Percentiles rank a stretch among this genome's conserved stretches.
These are phyloP conservation scores for Phlebiopsis flavidoalba DNA, from an alignment of 768 basidiomycete genomes.

Conservation along the genomic window DNA sequence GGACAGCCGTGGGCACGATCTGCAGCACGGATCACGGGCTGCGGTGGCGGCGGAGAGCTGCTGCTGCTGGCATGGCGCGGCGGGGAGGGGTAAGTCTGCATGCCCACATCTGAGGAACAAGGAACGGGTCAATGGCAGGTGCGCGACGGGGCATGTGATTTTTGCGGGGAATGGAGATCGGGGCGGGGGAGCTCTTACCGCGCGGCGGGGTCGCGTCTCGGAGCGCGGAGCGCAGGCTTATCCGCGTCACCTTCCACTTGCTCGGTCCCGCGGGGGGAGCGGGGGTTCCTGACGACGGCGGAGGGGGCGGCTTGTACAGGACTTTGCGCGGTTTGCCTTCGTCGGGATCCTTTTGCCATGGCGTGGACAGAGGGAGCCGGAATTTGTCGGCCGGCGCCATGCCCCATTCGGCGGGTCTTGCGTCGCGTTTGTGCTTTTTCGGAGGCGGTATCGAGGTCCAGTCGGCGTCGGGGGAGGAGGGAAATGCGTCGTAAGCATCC, in stretches of 20 bases:
- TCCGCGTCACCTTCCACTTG: conserved; percentile 11
- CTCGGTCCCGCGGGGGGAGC: not conserved
- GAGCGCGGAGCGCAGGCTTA: not conserved
- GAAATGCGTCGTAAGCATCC: conserved; percentile 19
- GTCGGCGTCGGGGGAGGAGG: conserved; percentile 16
- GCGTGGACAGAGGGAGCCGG: not conserved
- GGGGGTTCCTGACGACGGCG: not conserved
- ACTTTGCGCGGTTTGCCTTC: not conserved
- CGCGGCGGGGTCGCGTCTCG: not conserved
- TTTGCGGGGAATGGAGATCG: not conserved
- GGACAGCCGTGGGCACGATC: not conserved
- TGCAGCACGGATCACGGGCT: conserved; percentile 5
- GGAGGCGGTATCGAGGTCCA: conserved; percentile 20
- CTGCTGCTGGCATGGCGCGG: not conserved
- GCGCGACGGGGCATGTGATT: not conserved
- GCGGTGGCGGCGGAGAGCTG: conserved; percentile 2
- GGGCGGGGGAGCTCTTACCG: no score
- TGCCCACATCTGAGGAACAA: not conserved
- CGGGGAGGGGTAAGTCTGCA: not conserved
- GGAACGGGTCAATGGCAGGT: not conserved
- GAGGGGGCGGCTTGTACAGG: conserved; percentile 1
- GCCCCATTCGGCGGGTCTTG: not conserved
- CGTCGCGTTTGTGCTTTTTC: not conserved
- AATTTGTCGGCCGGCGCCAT: not conserved
- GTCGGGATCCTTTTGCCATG: not conserved